Conservation (phyloP, 2,329 filamentous ascomycete species). For the Fusarium pininemorale region DNA sequence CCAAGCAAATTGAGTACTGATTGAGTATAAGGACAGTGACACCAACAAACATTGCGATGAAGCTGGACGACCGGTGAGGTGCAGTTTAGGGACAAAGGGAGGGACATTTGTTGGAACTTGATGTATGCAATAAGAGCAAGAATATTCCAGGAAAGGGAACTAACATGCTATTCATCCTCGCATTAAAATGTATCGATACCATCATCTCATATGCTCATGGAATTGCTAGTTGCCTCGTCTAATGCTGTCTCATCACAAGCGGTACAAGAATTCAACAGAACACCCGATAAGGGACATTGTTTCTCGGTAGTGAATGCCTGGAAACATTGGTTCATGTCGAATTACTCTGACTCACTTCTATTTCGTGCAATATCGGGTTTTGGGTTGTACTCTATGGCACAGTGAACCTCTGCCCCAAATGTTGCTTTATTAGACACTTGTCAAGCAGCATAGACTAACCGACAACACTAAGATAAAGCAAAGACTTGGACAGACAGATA, state of each 20-base stretch:
- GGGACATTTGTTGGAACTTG: conserved; percentile 2
- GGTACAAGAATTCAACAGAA: background rate
- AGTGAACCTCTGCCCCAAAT: background rate
- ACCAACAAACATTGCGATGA: background rate
- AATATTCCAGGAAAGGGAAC: background rate
- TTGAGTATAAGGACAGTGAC: background rate
- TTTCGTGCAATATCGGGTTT: background rate
- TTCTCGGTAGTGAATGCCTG: background rate
- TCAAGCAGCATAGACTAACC: background rate
- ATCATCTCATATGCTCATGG: background rate
- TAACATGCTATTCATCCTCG: background rate
- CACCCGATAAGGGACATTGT: background rate
- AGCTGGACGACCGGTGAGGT: background rate
- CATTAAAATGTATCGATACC: background rate
- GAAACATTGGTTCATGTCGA: background rate
- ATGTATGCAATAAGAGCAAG: background rate
- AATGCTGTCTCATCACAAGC: background rate
- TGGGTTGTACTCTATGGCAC: background rate
- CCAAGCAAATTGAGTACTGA: background rate
- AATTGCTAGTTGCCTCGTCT: background rate
- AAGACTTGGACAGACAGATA: background rate
- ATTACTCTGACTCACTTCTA: background rate
- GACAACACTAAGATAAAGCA: background rate
- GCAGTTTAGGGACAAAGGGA: background rate
- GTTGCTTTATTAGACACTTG: background rate